Evolutionary conservation across 768 basidiomycete species (phyloP).

Genomic region (Boletus edulis): DNA sequence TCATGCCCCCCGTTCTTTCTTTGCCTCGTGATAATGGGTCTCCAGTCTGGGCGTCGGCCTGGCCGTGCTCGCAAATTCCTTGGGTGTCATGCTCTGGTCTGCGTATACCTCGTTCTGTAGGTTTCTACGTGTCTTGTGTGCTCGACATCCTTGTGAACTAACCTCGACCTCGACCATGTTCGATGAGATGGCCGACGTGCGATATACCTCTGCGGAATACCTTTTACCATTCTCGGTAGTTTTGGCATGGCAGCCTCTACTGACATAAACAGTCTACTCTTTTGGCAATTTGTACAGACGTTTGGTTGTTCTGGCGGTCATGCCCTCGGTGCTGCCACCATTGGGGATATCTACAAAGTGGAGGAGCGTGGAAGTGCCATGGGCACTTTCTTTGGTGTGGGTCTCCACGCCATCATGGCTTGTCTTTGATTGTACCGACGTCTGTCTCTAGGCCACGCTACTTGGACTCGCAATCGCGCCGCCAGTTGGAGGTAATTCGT

Average conservation of each 20-base stretch:
- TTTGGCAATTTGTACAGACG: conserved; percentile 65
- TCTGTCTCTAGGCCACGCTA: conserved; percentile 39
- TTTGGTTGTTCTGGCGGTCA: conserved; percentile 57
- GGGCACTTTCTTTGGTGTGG: conserved; percentile 55
- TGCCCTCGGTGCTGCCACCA: conserved; percentile 57
- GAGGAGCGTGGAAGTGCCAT: conserved; percentile 62
- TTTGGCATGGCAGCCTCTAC: conserved; percentile 53
- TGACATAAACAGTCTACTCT: conserved; percentile 45
- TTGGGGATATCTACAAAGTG: conserved; percentile 64
- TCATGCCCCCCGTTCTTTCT: not conserved
- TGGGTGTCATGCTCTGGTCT: conserved; percentile 52
- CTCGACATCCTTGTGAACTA: not conserved
- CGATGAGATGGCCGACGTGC: conserved; percentile 59
- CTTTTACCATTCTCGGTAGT: conserved; percentile 56
- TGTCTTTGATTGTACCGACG: not conserved
- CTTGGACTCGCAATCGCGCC: conserved; percentile 65
- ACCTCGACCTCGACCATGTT: not conserved
- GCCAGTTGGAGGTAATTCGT: conserved; percentile 45
- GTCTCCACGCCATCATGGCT: not conserved
- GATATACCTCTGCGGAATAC: conserved; percentile 58
- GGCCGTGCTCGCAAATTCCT: conserved; percentile 42
- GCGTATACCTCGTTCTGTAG: conserved; percentile 50
- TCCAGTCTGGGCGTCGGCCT: conserved; percentile 50
- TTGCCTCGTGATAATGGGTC: not conserved
- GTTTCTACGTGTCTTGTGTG: conserved; percentile 9